These are phyloP conservation scores for Pseudogymnoascus sp. DNA, from an alignment of 2,329 filamentous ascomycete genomes.

Conservation along the genomic window DNA sequence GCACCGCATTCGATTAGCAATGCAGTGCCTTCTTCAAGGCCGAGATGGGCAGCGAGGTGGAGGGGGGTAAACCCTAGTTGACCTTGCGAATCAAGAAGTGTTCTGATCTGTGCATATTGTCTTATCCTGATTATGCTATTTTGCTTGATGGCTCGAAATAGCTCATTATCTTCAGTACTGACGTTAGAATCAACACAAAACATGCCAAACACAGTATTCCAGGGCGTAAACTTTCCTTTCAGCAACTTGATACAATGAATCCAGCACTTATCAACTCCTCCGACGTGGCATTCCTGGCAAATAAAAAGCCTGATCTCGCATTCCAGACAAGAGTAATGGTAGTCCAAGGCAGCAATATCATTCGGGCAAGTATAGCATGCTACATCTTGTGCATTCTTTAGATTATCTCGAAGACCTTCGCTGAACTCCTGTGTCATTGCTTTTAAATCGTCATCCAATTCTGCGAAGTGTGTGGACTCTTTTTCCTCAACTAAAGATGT, in stretches of 20 bases:
- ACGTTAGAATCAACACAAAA: background rate
- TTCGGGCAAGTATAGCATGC: too few species aligned
- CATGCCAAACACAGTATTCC: background rate
- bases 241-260: background rate
- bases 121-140: background rate
- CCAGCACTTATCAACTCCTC: background rate
- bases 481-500: background rate
- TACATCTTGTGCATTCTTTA: background rate
- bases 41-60: background rate
- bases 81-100: background rate
- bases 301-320: rapidly evolving
- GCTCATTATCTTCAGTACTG: background rate
- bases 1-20: background rate
- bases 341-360: background rate
- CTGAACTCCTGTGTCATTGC: background rate
- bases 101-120: background rate
- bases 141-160: background rate
- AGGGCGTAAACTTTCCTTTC: background rate
- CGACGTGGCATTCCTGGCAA: background rate
- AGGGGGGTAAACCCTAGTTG: background rate
- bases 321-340: background rate
- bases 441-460: background rate
- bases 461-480: background rate
- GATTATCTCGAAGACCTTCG: background rate
- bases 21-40: background rate